Percentiles rank a stretch among this genome's conserved stretches.
These are phyloP conservation scores for Eutrema heterophyllum DNA, from an alignment of 345 rosid genomes.

Conservation along the genomic window DNA sequence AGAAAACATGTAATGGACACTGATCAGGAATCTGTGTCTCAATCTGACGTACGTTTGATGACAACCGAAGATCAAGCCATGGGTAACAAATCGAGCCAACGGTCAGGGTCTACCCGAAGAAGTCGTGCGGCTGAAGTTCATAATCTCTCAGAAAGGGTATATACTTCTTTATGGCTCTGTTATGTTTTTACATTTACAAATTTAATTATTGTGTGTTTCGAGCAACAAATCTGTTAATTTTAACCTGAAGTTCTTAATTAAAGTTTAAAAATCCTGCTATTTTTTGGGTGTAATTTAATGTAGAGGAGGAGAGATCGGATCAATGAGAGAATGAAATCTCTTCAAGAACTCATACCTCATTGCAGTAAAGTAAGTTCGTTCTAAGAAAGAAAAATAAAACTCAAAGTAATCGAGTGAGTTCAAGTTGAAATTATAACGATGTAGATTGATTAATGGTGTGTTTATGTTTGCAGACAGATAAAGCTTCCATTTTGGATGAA, in stretches of 20 bases:
- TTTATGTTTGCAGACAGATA: conserved; percentile 63
- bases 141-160: conserved; percentile 71
- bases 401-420: background rate
- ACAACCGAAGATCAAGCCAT: conserved; percentile 37
- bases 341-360: conserved; percentile 93
- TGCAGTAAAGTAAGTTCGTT: conserved; percentile 68
- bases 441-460: background rate
- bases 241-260: background rate
- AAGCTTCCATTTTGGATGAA: conserved; percentile 94
- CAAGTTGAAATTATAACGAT: background rate
- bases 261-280: background rate
- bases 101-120: conserved; percentile 50
- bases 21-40: conserved; percentile 58
- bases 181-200: background rate
- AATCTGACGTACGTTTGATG: conserved; percentile 42
- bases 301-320: conserved; percentile 89
- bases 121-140: conserved; percentile 76
- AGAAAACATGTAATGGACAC: conserved; percentile 45
- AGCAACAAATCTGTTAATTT: background rate
- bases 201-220: background rate
- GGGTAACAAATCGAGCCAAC: conserved; percentile 40
- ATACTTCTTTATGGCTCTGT: background rate
- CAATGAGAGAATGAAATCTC: conserved; percentile 84
- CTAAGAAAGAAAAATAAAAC: background rate
- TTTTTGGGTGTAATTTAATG: background rate